Base-by-base conservation (phyloP, 805 yeast genomes). In the Saturnispora dispora region DNA sequence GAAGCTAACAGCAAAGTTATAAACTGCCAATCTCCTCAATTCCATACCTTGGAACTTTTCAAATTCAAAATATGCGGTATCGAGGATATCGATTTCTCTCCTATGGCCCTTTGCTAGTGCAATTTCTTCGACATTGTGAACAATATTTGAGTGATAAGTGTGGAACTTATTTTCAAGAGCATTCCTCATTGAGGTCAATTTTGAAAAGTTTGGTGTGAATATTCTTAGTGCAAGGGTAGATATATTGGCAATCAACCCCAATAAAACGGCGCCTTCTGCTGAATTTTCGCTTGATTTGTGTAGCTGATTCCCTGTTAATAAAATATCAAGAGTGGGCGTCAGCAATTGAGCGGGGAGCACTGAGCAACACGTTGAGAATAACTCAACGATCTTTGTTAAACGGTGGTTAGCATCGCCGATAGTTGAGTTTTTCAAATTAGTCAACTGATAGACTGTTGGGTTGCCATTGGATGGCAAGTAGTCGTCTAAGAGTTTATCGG, bases 151-250 rank as follows among this genome's bases (percentile, higher is more conserved):
- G 67, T 90, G 97, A 25, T 84, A 76, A 17, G 85, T 77, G 58
- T 96, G 80, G 59, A 88, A 83, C 61, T 84, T 83, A 54, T 96
- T 95, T 65, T 90, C 97, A 48, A 88, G 72, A 45, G 80, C 77
- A 17, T 95, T 89, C 60, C 82, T 81, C 52, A 81, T 81, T 48
- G 86, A 75, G 1, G 93, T 85, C 46, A 87, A 71, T 61, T 77
- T 84, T 15, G 96, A 90, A 62, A 90, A 90, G 46, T 93, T 93
- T 18, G 98, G 98, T 3, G 96, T 87, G 58, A 89, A 79, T 48
- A 86, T 71, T 57, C 83, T 76, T 58, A 90, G 70, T 39, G 85
- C 70, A 27, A 81, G 73, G 3, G 96, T 88, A 33, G 96, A 87
- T 33, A 83, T 67, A 62, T 88, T 93, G 3, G 95, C 88, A 50